phyloP scores from a whole-genome alignment of 306 rosid species.

The Casuarina equisetifolia region DNA sequence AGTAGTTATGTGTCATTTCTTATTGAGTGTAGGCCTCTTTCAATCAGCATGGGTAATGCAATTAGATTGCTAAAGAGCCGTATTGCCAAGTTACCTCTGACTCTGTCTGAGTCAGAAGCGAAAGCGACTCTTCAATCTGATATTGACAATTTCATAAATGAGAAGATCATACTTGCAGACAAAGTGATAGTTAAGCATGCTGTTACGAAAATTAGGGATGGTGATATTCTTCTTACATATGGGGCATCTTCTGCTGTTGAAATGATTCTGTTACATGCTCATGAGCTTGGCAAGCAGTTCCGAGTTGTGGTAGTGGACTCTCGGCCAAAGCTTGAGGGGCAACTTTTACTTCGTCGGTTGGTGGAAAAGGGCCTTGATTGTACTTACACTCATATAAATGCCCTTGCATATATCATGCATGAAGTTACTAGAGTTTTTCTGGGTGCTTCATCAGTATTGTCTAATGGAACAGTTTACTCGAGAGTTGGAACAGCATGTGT shows the following conservation, averaged over 20 bases:
- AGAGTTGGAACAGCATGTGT: slow-evolving; percentile 62
- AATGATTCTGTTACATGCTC: slow-evolving; percentile 53
- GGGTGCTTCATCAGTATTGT: slow-evolving; percentile 52
- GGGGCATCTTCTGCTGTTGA: slow-evolving; percentile 55
- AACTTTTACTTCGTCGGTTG: slow-evolving; percentile 51
- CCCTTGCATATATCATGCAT: slow-evolving; percentile 59
- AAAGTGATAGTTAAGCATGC: slow-evolving; percentile 60
- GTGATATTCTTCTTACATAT: slow-evolving; percentile 61
- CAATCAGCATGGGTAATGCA: slow-evolving; percentile 71
- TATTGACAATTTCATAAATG: slow-evolving; percentile 53
- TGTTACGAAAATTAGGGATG: slow-evolving; percentile 59
- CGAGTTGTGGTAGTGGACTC: slow-evolving; percentile 62
- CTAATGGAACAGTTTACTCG: slow-evolving; percentile 63
- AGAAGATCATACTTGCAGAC: slow-evolving; percentile 58
- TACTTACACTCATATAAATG: slow-evolving; percentile 57
- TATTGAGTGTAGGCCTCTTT: slow-evolving; percentile 57
- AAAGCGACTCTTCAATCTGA: slow-evolving; percentile 47
- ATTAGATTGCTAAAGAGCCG: slow-evolving; percentile 59
- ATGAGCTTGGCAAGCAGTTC: slow-evolving; percentile 54
- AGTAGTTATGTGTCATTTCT: slow-evolving; percentile 59
- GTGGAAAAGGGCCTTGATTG: slow-evolving; percentile 60
- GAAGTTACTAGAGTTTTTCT: slow-evolving; percentile 57
- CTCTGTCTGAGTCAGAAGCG: slow-evolving; percentile 56
- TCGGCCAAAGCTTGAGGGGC: slow-evolving; percentile 57
- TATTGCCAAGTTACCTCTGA: slow-evolving; percentile 50